Evolutionary conservation across 306 rosid genomes (phyloP), one percentile per base, ranked within the genome.

Genomic region (Rosa rugosa): DNA sequence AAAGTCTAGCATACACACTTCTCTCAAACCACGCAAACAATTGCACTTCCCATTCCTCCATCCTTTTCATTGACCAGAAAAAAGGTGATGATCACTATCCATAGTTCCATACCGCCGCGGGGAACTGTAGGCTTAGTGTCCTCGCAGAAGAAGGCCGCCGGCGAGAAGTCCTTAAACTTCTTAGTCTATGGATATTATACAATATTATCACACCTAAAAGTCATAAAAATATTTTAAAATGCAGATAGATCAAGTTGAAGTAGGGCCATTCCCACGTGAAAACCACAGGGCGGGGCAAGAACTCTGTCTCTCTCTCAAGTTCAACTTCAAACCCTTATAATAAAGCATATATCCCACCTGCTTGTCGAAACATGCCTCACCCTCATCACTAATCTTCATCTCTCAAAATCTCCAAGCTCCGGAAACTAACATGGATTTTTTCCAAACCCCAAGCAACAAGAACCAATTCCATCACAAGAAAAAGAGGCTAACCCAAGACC

Each of bases 401-500:
- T 65, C 53, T 27, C 75, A 72, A 36, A 12, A n/a, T 64, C 41
- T 47, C 23, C 5, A 36, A 23, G 49, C 75, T 31, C 72, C 12
- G 27, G 20, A 64, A 71, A 20, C 2, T 25, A 62, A 11, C 44
- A 79, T 82, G 81, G 78, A 82, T 46, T 69, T 81, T 47, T 80
- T 87, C 69, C 80, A 80, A 7, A 76, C 53, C 74, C 80, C 88
- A 78, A 80, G 14, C 79, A 81, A 54, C 17, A 84, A 83, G 4
- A 72, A 45, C 71, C 60, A 44, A 44, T 59, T 78, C 34, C 81
- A 75, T 9, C 85, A 18, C 77, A 83, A 73, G 77, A 88, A 88
- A 18, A 86, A 56, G 77, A 89, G 93, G 85, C 81, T 91, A 53
- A 87, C 80, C 2, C 81, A 81, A 12, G 93, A 87, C 41, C 91